Evolutionary conservation across 805 yeast genomes (phyloP).

Genomic region (Komagataella pastoris): DNA sequence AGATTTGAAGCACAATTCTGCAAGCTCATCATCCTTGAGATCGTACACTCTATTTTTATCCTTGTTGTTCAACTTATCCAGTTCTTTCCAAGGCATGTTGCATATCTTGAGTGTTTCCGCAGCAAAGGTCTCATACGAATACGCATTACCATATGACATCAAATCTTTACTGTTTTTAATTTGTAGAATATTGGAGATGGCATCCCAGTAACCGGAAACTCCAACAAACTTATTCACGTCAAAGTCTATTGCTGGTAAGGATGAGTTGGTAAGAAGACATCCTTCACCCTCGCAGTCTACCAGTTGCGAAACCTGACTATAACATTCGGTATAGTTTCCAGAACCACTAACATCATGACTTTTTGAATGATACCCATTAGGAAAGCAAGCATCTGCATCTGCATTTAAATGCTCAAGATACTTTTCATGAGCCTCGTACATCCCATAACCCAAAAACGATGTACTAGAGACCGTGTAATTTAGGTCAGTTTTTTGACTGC

Average conservation of each 20-base stretch:
- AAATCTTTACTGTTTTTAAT: conserved; percentile 16
- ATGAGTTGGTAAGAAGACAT: conserved; percentile 89
- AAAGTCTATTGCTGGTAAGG: conserved; percentile 82
- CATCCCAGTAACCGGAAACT: conserved; percentile 94
- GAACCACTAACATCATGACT: conserved; percentile 50
- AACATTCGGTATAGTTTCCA: conserved; percentile 69
- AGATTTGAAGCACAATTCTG: conserved; percentile 85
- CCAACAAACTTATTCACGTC: conserved; percentile 77
- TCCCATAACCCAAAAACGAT: conserved; percentile 97
- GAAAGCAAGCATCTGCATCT: conserved; percentile 68
- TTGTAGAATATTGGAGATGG: conserved; percentile 82
- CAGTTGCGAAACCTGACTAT: conserved; percentile 60
- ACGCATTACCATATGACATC: conserved; percentile 50
- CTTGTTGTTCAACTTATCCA: conserved; percentile 28
- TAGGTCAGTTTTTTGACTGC: conserved; percentile 52
- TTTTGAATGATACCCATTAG: conserved; percentile 42
- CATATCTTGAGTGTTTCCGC: conserved; percentile 60
- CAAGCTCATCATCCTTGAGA: conserved; percentile 41
- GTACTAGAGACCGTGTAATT: conserved; percentile 61
- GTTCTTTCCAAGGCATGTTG: conserved; percentile 53
- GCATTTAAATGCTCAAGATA: conserved; percentile 33
- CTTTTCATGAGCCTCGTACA: conserved; percentile 79
- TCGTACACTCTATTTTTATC: conserved; percentile 43
- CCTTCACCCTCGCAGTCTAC: conserved; percentile 82
- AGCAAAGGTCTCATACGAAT: conserved; percentile 61